Percentiles rank a stretch among this genome's conserved stretches.
These are phyloP conservation scores for Chloroidium sp. DNA, from an alignment of 163 green algal species.

Conservation along the genomic window DNA sequence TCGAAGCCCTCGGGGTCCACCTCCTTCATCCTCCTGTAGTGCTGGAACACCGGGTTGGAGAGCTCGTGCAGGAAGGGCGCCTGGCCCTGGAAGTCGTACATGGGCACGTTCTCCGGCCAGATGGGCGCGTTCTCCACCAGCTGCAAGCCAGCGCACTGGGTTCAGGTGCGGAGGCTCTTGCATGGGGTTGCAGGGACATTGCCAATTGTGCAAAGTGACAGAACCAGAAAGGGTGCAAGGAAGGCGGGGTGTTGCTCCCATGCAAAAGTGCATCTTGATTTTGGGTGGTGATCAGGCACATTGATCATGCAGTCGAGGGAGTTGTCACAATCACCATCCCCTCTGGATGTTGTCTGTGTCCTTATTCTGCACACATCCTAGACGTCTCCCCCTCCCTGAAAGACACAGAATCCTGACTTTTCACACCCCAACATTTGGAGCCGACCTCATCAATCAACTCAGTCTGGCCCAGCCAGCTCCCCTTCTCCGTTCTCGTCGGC, in stretches of 20 bases:
- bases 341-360: no score
- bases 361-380: no score
- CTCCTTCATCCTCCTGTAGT: not conserved
- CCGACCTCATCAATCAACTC: slow-evolving; percentile 15
- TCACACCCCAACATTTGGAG: not conserved
- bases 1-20: slow-evolving; percentile 10
- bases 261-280: no score
- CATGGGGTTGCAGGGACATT: no score
- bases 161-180: slow-evolving; percentile 1
- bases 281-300: no score
- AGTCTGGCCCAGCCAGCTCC: slow-evolving; percentile 20
- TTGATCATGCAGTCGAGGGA: no score
- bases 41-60: slow-evolving; percentile 2
- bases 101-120: slow-evolving; percentile 18
- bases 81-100: slow-evolving; percentile 33
- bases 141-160: not conserved
- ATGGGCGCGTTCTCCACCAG: not conserved
- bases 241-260: no score
- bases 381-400: no score
- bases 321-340: no score
- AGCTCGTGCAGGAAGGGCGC: slow-evolving; percentile 28
- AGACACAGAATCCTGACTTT: no score
- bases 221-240: no score
- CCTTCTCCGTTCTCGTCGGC: slow-evolving; percentile 21
- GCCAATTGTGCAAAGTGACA: no score